Evolutionary conservation across 495 filamentous ascomycete genomes (phyloP), one percentile per base, ranked within the genome.

Genomic region (Aspergillus wentii): DNA sequence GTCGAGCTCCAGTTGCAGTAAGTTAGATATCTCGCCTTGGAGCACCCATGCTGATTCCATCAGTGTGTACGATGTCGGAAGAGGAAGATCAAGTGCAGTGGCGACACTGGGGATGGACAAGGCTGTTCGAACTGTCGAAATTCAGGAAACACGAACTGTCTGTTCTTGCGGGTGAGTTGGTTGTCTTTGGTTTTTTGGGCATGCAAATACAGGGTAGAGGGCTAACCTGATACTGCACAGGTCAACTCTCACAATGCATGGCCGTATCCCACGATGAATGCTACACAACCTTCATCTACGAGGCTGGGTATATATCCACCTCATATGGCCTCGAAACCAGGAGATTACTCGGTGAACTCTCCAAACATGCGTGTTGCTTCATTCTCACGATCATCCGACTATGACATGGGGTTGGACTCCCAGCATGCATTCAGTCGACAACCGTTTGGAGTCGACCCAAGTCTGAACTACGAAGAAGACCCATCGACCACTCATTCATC

Each of bases 41-140:
- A 55, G 33, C 43, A 3, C 2, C 11, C 1, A 38, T 14, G 43
- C 43, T 54, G 20, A 52, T 36, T 20, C 17, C 3, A 11, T 21
- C 44, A 97, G 92, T 98, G 92, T 61, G 77, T 76, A 19, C 80
- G 92, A 43, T 98, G 92, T 56, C 81, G 92, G 33, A 89, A 89
- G 59, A 75, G 92, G 35, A 98, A 98, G 69, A 98, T 98, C 52
- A 85, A 88, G 56, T 98, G 92, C 66, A 95, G 86, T 43, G 92
- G 91, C 21, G 90, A 96, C 57, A 70, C 72, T 4, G 82, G 81
- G 17, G 74, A 86, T 54, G 85, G 82, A 8, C 66, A 68, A 16
- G 86, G 85, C 19, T 98, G 92, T 55, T 62, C 74, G 11, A 94
- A 89, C 61, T 98, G 92, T 68, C 84, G 81, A 45, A 74, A 64